Base-by-base conservation (phyloP, 371 early-diverging fungal species). In the Haplosporangium sp. region DNA sequence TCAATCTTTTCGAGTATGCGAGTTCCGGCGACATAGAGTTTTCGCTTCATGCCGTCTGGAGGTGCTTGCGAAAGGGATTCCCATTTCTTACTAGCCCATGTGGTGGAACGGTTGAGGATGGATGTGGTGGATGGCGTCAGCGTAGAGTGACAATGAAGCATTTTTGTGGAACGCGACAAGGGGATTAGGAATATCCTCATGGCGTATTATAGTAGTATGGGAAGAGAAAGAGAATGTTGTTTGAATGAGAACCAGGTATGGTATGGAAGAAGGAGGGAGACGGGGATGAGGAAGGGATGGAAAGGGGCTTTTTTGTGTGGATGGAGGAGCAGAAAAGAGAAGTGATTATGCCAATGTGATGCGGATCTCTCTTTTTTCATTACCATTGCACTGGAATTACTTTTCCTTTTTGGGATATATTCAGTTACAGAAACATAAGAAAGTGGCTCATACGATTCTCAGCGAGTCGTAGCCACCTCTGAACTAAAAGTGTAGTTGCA, bases 1-100 rank as follows among this genome's bases (percentile, higher is more conserved):
- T 92, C 91, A 45, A 92, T 80, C 62, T 85, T 87, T 79, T 94
- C 92, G 83, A 94, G 87, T 53, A 95, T 74, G 21, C 81, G 73
- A 42, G 86, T 85, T 21, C 95, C 95, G 20, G 82, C 82, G 16
- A 80, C 62, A 68, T 90, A 88, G 13, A 93, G 72, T 51, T 87
- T 86, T 23, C 83, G 81, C 53, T 90, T 89, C 89, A 90, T 87
- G 52, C 84, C 81, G 10, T 80, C 81, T 9, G 82, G 76, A 14
- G 85, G 74, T 0, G 85, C 84, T 37, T 81, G 55, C 10, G 83
- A 83, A 6, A 92, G 81, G 12, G 75, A 72, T 6, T 90, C 89
- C 93, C 93, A 93, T 73, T 92, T 90, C 36, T 62, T 82, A 41
- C 83, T 79, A 0, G 91, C 86, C 85, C 86, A 90, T 23, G 82